Percentiles rank a stretch among this genome's conserved stretches.
These are phyloP conservation scores for Globisporangium polare DNA, from an alignment of 352 stramenopile species.

Conservation along the genomic window DNA sequence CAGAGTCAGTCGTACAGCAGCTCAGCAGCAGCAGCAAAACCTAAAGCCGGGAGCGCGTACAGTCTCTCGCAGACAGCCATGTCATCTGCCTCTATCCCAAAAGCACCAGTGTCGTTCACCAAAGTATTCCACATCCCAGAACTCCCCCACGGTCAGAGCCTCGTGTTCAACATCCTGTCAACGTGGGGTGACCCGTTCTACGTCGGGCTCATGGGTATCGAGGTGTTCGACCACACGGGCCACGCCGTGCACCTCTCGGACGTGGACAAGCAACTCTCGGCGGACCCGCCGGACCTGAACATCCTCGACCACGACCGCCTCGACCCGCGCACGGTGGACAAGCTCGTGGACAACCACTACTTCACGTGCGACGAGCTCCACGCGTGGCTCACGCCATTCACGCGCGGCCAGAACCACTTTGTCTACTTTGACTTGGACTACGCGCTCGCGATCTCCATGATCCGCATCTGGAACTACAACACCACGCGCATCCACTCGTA, in stretches of 20 bases:
- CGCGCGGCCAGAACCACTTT: constrained; percentile 65
- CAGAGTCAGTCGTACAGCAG: neutral
- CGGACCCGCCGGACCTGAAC: constrained; percentile 82
- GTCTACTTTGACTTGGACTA: constrained; percentile 81
- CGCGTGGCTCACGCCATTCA: constrained; percentile 86
- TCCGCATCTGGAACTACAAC: constrained; percentile 89
- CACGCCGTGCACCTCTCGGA: constrained; percentile 56
- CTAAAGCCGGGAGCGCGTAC: neutral
- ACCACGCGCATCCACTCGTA: constrained; percentile 80
- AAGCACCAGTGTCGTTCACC: constrained; percentile 9
- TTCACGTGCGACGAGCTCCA: constrained; percentile 88
- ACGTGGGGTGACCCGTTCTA: constrained; percentile 92
- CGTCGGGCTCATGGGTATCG: constrained; percentile 87
- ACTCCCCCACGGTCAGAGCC: constrained; percentile 57
- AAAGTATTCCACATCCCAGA: constrained; percentile 65
- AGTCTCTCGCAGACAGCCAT: neutral
- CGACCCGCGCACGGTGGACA: constrained; percentile 82
- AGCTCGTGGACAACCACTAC: constrained; percentile 87
- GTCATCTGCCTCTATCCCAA: neutral
- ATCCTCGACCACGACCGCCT: constrained; percentile 65
- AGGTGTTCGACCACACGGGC: constrained; percentile 85
- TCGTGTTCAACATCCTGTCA: constrained; percentile 82
- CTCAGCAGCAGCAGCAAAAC: neutral
- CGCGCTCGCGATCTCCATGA: constrained; percentile 69
- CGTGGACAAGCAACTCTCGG: constrained; percentile 65